Evolutionary conservation across 176 grass and related monocot species (phyloP), one percentile per base, ranked within the genome.

Genomic region (Carex pumila): DNA sequence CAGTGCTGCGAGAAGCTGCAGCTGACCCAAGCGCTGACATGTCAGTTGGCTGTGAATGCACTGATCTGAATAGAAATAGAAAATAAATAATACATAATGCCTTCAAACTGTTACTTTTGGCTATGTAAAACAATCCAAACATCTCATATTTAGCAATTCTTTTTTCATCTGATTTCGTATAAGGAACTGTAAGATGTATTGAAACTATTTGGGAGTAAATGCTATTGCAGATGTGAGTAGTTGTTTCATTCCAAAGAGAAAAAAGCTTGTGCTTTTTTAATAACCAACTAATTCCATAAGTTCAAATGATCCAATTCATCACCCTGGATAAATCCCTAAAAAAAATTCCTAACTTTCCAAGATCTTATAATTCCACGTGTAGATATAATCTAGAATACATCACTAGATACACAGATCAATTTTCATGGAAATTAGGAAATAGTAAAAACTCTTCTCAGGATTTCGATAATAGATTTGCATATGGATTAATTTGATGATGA

Each of bases 1-100:
- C 83, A 37, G 63, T 85, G 29, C 66, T 79, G 12, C 41, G 49
- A 18, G 72, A 53, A 79, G 66, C 85, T 55, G 81, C 70, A 6
- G 21, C 36, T 18, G 56, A 62, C 15, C 3, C 52, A n/a, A 10
- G 45, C n/a, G 43, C 31, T 59, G 14, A 29, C 19, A 19, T 19
- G 34, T 12, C 79, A 64, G 59, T 63, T 63, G 25, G 79, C 34
- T 81, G 79, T 29, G 74, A 79, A 58, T 79, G 74, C 18, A 7
- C 74, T 18, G 34, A 43, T 22, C 79, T 81, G 58, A 64, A 81
- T 21, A 62, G 25, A 22, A 64, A 81, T 21, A 62, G 25, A 22
- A 43, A 22, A 81, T 11, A 81, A 57, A 79, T 18, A 63, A 47
- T 12, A 49, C 2, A 63, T 21, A 45, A 13, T 64, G 6, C 10